Evolutionary conservation across 192 early-diverging fungal species (phyloP).

Genomic region (Helicostylum pulchrum): DNA sequence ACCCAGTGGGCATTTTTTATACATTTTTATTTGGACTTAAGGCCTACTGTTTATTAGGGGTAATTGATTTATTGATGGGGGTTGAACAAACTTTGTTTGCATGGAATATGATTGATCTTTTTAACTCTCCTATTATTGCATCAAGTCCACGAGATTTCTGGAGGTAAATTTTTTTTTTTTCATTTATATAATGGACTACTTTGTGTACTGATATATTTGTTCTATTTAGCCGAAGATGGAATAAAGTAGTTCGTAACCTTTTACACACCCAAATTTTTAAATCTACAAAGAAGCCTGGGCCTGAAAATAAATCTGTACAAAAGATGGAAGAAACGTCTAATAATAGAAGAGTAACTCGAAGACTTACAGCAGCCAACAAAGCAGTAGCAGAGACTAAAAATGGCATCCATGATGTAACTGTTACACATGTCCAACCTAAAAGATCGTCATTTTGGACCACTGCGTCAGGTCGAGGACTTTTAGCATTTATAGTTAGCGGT

Average conservation of each 20-base stretch:
- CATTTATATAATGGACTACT: background rate
- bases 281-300: too few species aligned
- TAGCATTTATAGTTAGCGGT: constrained; percentile 9
- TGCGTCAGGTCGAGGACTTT: background rate
- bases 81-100: constrained; percentile 1
- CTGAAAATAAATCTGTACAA: too few species aligned
- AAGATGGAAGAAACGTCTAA: too few species aligned
- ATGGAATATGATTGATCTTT: constrained; percentile 17
- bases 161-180: too few species aligned
- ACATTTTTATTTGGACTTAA: constrained; percentile 21
- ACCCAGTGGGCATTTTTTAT: background rate
- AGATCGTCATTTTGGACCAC: constrained; percentile 2
- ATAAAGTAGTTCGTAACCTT: constrained; percentile 18
- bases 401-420: background rate
- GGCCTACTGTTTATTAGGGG: constrained; percentile 15
- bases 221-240: constrained; percentile 17
- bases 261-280: constrained; percentile 14
- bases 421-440: too few species aligned
- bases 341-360: background rate
- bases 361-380: background rate
- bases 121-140: constrained; percentile 20
- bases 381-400: background rate
- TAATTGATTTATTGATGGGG: constrained; percentile 16
- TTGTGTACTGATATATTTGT: background rate
- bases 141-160: constrained; percentile 22